Percentiles rank a stretch among this genome's conserved stretches.
Conservation (phyloP, 768 basidiomycete species). For the Rhizopogon sp. region DNA sequence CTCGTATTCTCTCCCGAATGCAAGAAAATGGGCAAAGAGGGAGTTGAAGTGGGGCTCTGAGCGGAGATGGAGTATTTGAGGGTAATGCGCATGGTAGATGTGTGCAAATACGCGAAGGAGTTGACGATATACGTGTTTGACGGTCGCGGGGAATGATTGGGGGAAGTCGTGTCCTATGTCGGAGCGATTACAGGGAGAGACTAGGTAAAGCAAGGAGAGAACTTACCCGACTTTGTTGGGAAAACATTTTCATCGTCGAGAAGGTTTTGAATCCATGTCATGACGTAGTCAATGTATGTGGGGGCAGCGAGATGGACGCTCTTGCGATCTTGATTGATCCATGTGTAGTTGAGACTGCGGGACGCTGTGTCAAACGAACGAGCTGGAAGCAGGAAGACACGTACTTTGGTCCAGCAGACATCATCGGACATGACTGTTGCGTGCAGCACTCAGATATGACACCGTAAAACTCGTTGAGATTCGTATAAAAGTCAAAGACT, state of each 20-base stretch:
- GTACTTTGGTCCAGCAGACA: conserved; percentile 85
- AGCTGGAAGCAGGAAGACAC: conserved; percentile 22
- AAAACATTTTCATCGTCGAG: conserved; percentile 93
- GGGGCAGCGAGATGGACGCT: conserved; percentile 86
- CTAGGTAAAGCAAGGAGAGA: not conserved
- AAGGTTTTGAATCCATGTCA: conserved; percentile 94
- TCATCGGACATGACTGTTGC: conserved; percentile 81
- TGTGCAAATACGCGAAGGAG: conserved; percentile 96
- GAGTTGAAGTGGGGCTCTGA: conserved; percentile 96
- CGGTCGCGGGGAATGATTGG: conserved; percentile 80
- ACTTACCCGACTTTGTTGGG: conserved; percentile 90
- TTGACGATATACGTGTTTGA: conserved; percentile 94
- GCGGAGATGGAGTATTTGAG: conserved; percentile 85
- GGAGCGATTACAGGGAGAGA: not conserved
- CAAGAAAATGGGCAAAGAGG: conserved; percentile 95
- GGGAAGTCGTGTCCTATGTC: conserved; percentile 81
- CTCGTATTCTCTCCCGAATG: conserved; percentile 93
- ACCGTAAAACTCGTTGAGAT: conserved; percentile 95
- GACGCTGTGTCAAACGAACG: not conserved
- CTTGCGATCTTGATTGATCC: conserved; percentile 91
- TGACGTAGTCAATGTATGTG: conserved; percentile 96
- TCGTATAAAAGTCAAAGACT: conserved; percentile 98
- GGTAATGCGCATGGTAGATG: conserved; percentile 93
- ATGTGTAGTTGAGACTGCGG: conserved; percentile 82
- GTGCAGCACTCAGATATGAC: conserved; percentile 93